Evolutionary conservation across 2,329 filamentous ascomycete genomes (phyloP), one percentile per base, ranked within the genome.

Genomic region (Beauveria bassiana): DNA sequence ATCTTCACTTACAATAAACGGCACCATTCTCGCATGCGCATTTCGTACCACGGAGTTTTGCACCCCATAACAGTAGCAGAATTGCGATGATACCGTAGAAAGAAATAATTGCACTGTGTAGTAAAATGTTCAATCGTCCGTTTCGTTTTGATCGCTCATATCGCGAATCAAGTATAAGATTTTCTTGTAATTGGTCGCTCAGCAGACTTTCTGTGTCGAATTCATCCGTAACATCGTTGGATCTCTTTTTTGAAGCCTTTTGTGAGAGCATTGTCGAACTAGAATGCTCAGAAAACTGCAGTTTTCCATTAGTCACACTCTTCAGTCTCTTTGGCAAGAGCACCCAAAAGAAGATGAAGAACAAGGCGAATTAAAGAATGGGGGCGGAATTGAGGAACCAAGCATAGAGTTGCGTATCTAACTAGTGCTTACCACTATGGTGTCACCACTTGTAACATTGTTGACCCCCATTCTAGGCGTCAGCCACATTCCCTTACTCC

Each of bases 351-450:
- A 7, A 40, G 18, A 24, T 24, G 22, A 22, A 16, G 22, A 45
- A 18, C 6, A n/a, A 16, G 26, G 18, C 46, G 1, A 28, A 49
- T 6, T 6, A 28, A 14, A 16, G 3, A 26, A 49, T 14, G 46
- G 4, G 14, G 9, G 38, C 40, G 28, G 28, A 28, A 20, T 28
- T 38, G 34, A 43, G n/a, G 38, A 28, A 1, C n/a, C 24, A 45
- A 18, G 49, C 22, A 9, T 22, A 31, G 24, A 8, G 20, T 10
- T 14, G 28, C 28, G 28, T 34, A 34, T 34, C 16, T 50, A 24
- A 5, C n/a, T 61, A 61, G 59, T 51, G 59, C 59, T 61, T 56
- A 61, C 45, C 22, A 54, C 20, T 40, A 28, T 42, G 42, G 53
- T 43, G 22, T 51, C n/a, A 3, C 28, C 34, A 46, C 55, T 40